Evolutionary conservation across 2,329 filamentous ascomycete species (phyloP).

Genomic region (Epichloe elymi): DNA sequence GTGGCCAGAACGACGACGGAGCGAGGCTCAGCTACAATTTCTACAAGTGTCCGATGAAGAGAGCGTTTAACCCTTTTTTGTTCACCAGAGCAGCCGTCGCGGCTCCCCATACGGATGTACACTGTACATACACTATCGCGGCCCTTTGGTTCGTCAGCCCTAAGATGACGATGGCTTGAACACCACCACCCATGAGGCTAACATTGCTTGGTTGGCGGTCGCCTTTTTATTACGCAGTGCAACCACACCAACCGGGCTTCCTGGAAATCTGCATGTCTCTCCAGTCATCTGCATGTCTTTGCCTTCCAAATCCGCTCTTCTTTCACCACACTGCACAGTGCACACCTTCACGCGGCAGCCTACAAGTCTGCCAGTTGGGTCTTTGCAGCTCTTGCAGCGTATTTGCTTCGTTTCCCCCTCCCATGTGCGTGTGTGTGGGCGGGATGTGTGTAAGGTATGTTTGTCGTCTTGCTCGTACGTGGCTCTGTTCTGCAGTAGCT

Average conservation of each 20-base stretch:
- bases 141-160: slow-evolving; percentile 6
- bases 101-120: not conserved
- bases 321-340: not conserved
- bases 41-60: too few species aligned
- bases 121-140: not conserved
- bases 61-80: too few species aligned
- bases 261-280: not conserved
- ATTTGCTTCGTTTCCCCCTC: not conserved
- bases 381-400: not conserved
- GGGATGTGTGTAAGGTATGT: not conserved
- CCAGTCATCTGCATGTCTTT: not conserved
- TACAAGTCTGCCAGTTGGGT: slow-evolving; percentile 2
- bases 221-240: not conserved
- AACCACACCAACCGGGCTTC: not conserved
- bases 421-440: not conserved
- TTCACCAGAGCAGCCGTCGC: not conserved
- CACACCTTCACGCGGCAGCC: not conserved
- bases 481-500: too few species aligned
- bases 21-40: too few species aligned
- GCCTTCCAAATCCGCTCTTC: not conserved
- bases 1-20: too few species aligned
- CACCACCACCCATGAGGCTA: slow-evolving; percentile 1
- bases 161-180: slow-evolving; percentile 1
- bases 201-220: not conserved
- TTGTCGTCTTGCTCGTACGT: too few species aligned